These are phyloP conservation scores for Lactifluus subvellereus DNA, from an alignment of 768 basidiomycete genomes.

Conservation along the genomic window DNA sequence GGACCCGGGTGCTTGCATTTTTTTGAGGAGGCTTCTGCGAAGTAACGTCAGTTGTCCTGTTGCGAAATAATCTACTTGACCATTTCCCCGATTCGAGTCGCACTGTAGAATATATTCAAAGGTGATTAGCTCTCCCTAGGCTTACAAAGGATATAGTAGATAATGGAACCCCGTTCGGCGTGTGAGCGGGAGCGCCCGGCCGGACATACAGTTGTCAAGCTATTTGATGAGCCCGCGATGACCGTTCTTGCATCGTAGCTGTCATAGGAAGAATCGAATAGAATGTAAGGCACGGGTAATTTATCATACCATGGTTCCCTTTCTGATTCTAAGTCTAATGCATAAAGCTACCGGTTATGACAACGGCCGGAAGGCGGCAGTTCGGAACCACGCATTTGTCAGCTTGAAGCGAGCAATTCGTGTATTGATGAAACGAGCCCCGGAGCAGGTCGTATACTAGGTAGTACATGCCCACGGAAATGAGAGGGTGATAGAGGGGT, in stretches of 20 bases:
- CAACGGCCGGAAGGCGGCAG: no score
- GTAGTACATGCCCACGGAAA: background rate
- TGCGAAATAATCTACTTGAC: no score
- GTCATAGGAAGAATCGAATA: background rate
- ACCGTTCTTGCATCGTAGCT: background rate
- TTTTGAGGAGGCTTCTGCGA: no score
- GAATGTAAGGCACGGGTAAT: no score
- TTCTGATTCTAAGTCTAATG: no score
- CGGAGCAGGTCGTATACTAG: background rate
- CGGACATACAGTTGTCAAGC: background rate
- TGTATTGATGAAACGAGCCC: background rate
- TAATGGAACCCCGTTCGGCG: background rate
- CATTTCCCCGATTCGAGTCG: background rate
- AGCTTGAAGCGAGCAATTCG: no score
- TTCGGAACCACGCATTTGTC: no score
- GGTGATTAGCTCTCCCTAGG: background rate
- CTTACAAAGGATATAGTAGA: background rate
- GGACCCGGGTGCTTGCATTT: no score
- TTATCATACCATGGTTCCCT: no score
- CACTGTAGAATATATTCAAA: background rate
- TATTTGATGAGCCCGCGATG: background rate
- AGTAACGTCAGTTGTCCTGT: no score
- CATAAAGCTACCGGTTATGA: no score
- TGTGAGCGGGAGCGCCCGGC: background rate
- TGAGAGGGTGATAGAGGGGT: background rate